These are phyloP conservation scores for Phoenix roebelenii DNA, from an alignment of 176 grass and related monocot genomes.

Conservation along the genomic window DNA sequence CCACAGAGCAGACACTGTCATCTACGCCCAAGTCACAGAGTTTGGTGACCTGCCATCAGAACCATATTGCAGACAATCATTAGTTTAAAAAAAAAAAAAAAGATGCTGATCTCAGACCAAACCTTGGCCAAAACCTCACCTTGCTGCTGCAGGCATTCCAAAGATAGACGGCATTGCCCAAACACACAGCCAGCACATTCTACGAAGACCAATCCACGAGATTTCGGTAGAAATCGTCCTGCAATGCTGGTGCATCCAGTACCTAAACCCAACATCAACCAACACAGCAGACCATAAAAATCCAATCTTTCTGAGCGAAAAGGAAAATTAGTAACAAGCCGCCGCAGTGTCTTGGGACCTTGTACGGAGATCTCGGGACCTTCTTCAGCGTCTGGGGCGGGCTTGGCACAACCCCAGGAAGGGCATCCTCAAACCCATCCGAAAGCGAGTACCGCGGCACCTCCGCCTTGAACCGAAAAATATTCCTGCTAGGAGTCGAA, in stretches of 20 bases:
- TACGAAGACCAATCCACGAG: slow-evolving; percentile 99
- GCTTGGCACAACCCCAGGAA: slow-evolving; percentile 36
- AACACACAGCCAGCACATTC: slow-evolving; percentile 77
- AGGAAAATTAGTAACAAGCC: background rate
- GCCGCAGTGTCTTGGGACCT: slow-evolving; percentile 19
- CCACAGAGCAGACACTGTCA: slow-evolving; percentile 84
- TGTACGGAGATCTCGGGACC: slow-evolving; percentile 78
- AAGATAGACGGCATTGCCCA: slow-evolving; percentile 88
- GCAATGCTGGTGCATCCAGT: slow-evolving; percentile 87
- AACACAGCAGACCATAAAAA: slow-evolving; percentile 1
- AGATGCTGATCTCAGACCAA: background rate
- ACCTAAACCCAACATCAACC: slow-evolving; percentile 38
- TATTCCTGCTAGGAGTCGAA: slow-evolving; percentile 46
- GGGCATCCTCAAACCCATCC: slow-evolving; percentile 56
- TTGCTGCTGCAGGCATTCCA: slow-evolving; percentile 99
- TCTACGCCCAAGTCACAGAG: slow-evolving; percentile 85
- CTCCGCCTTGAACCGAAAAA: slow-evolving; percentile 90
- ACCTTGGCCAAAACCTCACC: slow-evolving; percentile 21
- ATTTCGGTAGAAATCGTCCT: slow-evolving; percentile 99
- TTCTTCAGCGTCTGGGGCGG: slow-evolving; percentile 50
- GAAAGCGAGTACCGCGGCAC: slow-evolving; percentile 50
- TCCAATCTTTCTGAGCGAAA: background rate
- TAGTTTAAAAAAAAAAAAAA: background rate
- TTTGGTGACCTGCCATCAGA: slow-evolving; percentile 65
- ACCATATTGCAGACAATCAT: too few species aligned